Evolutionary conservation across 208 protist genomes (phyloP).

Genomic region (Wallacemonas sp.): DNA sequence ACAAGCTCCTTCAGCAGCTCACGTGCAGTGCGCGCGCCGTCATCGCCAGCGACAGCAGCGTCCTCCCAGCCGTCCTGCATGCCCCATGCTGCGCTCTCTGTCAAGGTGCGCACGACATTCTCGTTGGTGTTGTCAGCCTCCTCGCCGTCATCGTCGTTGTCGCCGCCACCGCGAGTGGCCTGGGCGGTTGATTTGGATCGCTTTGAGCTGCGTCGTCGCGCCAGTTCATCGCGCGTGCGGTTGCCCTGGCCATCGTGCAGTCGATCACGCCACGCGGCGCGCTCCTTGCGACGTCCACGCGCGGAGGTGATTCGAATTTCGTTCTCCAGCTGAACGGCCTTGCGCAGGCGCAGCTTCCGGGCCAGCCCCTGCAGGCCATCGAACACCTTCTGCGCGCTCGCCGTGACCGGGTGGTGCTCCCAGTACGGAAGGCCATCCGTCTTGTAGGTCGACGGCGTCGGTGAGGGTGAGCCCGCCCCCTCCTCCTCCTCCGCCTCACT

Average conservation of each 20-base stretch:
- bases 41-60: background rate
- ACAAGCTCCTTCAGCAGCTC: conserved; percentile 8
- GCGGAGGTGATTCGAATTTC: background rate
- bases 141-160: background rate
- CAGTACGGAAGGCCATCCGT: conserved; percentile 33
- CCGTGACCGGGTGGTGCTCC: conserved; percentile 34
- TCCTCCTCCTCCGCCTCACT: no score
- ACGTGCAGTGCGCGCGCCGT: background rate
- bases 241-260: background rate
- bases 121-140: conserved; percentile 8
- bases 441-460: conserved; percentile 11
- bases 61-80: conserved; percentile 13
- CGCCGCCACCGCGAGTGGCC: background rate
- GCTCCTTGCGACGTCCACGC: background rate
- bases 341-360: conserved; percentile 27
- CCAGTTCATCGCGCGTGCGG: background rate
- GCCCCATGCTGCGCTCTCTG: conserved; percentile 8
- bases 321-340: conserved; percentile 16
- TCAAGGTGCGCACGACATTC: background rate
- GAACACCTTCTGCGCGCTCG: conserved; percentile 27
- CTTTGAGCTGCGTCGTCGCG: no score
- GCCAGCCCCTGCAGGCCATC: conserved; percentile 31
- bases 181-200: background rate
- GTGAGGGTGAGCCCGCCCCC: background rate
- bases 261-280: background rate